Base-by-base conservation (phyloP, 768 basidiomycete genomes). In the Ephemerocybe angulata region DNA sequence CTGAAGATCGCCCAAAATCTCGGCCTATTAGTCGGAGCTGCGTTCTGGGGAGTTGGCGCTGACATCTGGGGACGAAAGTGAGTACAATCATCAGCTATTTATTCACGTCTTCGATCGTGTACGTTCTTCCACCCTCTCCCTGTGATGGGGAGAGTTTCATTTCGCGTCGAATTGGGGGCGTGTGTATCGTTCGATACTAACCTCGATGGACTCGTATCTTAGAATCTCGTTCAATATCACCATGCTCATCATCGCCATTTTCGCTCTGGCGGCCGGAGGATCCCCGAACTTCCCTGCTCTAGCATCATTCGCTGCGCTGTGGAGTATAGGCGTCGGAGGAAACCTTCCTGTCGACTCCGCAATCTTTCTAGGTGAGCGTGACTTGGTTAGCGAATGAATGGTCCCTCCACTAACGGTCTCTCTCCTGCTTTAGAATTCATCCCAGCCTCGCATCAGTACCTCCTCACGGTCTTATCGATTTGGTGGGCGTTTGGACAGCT, bases 1-100 rank as follows among this genome's bases (percentile, higher is more conserved):
- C 72, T 90, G 33, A 83, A 83, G 44, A 76, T 91, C 4, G 85
- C 82, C 2, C 86, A 86, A 64, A 87, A 87, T 56, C 71, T 88
- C 15, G 89, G 89, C 1, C 67, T 90, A 1, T 74, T 90, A 0
- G 78, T 87, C 0, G 87, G 88, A 24, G 84, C 85, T 15, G 76
- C 77, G 3, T 80, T 86, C 55, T 89, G 86, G 85, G 85, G 85
- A 33, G 65, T 86, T 25, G 80, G 78, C 11, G 82, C 81, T 15
- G 87, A 88, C 57, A 69, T 89, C 1, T 89, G 87, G 86, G 87
- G 86, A 10, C 73, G 87, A 62, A 77, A 72, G 84, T 86, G 53
- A 24, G 59, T 54, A 25, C 33, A 8, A 17, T 35, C 33, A 8
- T n/a, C 33, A 8, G 33, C 33, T 35, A 17, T 35, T 17, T 35